Base-by-base conservation (phyloP, 495 filamentous ascomycete species). In the Clohesyomyces aquaticus region DNA sequence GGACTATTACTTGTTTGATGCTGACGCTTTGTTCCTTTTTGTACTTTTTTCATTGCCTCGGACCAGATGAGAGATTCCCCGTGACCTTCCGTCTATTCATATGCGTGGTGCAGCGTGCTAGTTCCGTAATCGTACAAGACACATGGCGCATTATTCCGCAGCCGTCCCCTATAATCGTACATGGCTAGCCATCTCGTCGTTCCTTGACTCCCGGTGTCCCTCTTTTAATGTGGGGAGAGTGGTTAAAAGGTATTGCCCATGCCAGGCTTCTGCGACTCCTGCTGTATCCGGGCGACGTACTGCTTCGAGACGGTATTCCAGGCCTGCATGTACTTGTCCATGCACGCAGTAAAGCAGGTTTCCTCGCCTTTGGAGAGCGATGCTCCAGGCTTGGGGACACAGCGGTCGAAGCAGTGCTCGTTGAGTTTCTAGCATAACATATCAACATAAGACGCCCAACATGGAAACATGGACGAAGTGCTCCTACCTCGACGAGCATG, bases 301-400 rank as follows among this genome's bases (percentile, higher is more conserved):
- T 86, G 80, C 61, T 82, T 73, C 76, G 86, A 91, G 60, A 96
- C 88, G 58, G 81, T 79, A 75, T 97, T 96, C 95, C 95, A 98
- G 29, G 90, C 83, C 23, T 81, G 77, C 82, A 97, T 96, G 80
- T 98, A 98, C 79, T 98, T 98, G 74, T 97, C 91, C 89, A 96
- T 94, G 80, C 94, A 98, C 63, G 81, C 77, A 6, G 87, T 88
- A 61, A 93, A 82, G 82, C 94, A 98, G 46, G 82, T 80, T 75
- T 87, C 84, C 77, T 92, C 85, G 70, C 79, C 81, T 55, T 79
- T 75, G 35, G 90, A 91, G 49, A 98, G 77, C 42, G 88, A 89
- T 52, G 81, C 76, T 56, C 91, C 88, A 55, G 94, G 94, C 69
- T 91, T 87, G 26, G 93, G 87, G 42, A 98, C 80, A 79, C 94